Evolutionary conservation across 164 flowering plant genomes (phyloP), one percentile per base, ranked within the genome.

Genomic region (Umbellularia californica): DNA sequence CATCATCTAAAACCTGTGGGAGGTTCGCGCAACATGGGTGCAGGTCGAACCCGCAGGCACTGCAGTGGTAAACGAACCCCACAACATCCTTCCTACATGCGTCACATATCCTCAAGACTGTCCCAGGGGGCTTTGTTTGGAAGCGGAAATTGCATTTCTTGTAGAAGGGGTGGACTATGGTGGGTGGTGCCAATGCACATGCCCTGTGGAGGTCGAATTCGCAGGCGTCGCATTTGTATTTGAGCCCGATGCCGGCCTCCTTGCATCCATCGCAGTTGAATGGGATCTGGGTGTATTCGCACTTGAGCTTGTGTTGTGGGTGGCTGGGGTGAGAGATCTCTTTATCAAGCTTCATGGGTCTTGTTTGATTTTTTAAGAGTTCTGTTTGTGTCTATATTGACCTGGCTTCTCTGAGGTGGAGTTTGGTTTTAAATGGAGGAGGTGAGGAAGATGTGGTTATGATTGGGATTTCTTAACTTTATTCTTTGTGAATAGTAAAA

Each of bases 211-310:
- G 78, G 72, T 85, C 85, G 68, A 85, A 88, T 5, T 88, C 89
- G 41, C 90, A 89, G 22, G 65, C 67, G 28, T 72, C 65, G 72
- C 93, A 89, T 65, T 68, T 87, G 89, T 88, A 88, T 25, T 79
- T 74, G 66, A 77, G 80, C 41, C 91, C 91, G n/a, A 89, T 85
- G 25, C 91, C 90, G 1, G 84, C 89, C 79, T 89, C 93, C 70
- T 86, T 89, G 82, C 93, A 89, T 20, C 93, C 93, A 51, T 89
- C 88, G 28, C 93, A 89, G 23, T 79, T 81, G 87, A 88, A 88
- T 0, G 91, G 93, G 28, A 67, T 78, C 72, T 87, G 90, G 2
- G 89, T 82, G 82, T 83, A 87, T 35, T 88, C 89, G 52, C 87
- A 79, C 82, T 78, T 82, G 41, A 89, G 87, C 68, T 68, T 85